Percentiles rank a stretch among this genome's conserved stretches.
phyloP scores from a whole-genome alignment of 140 eudicot genomes.

The Bidens hawaiensis region DNA sequence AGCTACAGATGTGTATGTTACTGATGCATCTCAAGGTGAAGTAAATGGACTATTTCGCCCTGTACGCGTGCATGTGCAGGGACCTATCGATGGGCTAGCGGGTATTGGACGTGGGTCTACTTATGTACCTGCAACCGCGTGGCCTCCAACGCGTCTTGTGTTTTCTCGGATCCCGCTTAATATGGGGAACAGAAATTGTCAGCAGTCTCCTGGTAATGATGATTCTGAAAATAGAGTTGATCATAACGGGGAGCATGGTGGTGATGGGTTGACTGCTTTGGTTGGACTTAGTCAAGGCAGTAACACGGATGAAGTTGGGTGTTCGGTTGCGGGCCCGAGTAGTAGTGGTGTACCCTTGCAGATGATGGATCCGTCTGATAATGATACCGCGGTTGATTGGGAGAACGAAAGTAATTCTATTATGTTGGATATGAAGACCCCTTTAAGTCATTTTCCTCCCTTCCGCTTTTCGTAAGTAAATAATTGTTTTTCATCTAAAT shows the following conservation, averaged over 20 bases:
- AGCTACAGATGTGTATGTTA: conserved; percentile 49
- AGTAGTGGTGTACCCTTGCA: conserved; percentile 51
- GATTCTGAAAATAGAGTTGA: conserved; percentile 77
- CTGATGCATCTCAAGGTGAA: conserved; percentile 75
- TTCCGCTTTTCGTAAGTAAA: conserved; percentile 86
- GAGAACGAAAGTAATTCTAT: conserved; percentile 67
- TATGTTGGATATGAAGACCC: conserved; percentile 89
- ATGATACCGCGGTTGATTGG: conserved; percentile 68
- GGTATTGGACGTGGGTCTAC: conserved; percentile 96
- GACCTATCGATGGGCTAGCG: conserved; percentile 88
- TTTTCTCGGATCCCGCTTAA: conserved; percentile 89
- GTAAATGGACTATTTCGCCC: conserved; percentile 84
- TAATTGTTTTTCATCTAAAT: neutral
- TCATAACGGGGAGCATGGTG: conserved; percentile 63
- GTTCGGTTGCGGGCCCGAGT: conserved; percentile 52
- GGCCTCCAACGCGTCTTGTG: conserved; percentile 96
- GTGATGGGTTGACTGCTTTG: conserved; percentile 92
- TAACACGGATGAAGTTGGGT: conserved; percentile 45
- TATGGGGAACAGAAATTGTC: conserved; percentile 78
- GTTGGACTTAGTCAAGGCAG: conserved; percentile 98
- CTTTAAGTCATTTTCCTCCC: conserved; percentile 94
- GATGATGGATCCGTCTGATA: conserved; percentile 66
- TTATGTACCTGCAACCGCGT: conserved; percentile 64
- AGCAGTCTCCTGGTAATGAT: conserved; percentile 84
- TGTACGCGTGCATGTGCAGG: conserved; percentile 85